Evolutionary conservation across 2,329 filamentous ascomycete genomes (phyloP), one percentile per base, ranked within the genome.

Genomic region (Cryphonectria nitschkei): DNA sequence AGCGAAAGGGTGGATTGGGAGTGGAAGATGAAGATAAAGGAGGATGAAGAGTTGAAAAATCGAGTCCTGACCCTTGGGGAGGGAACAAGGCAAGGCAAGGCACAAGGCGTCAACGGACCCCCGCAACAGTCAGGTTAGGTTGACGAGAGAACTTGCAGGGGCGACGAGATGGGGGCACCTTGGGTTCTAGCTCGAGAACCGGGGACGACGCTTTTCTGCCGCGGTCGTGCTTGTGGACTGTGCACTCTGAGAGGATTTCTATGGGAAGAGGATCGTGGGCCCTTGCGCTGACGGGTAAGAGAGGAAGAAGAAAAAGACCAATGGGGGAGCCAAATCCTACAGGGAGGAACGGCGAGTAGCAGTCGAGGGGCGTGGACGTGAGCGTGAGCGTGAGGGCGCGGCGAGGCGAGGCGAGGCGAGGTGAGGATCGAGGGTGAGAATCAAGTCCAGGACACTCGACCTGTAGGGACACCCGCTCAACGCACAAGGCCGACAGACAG

Each of bases 371-470:
- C 41, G 54, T 50, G 65, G 50, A 14, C n/a, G 39, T 14, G 39
- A 13, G 66, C 56, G 32, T 14, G 54, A 32, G 16, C 16, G 54
- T 9, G 54, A 22, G 32, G 54, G 54, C 66, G 41, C 32, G 39
- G 61, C 41, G 41, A 60, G 65, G 65, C 52, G 41, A 60, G 65
- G 65, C 52, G 41, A 61, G 65, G 54, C 65, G 43, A 61, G 65
- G 54, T 54, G 43, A 58, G 56, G 56, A 29, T 65, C 63, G 63
- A 65, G 63, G 41, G 34, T 41, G 41, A 32, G 37, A 39, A 29
- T 46, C 34, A 62, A 62, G 32, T 32, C 54, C 61, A 37, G 61
- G 37, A 26, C 22, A 41, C 61, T 64, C 37, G 37, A 41, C 37
- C 60, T 41, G 60, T 62, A 62, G 60, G 60, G 32, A 62, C 26